Percentiles rank a stretch among this genome's conserved stretches.
Evolutionary conservation across 2,329 filamentous ascomycete genomes (phyloP).

Genomic region (Alternaria incomplexa): DNA sequence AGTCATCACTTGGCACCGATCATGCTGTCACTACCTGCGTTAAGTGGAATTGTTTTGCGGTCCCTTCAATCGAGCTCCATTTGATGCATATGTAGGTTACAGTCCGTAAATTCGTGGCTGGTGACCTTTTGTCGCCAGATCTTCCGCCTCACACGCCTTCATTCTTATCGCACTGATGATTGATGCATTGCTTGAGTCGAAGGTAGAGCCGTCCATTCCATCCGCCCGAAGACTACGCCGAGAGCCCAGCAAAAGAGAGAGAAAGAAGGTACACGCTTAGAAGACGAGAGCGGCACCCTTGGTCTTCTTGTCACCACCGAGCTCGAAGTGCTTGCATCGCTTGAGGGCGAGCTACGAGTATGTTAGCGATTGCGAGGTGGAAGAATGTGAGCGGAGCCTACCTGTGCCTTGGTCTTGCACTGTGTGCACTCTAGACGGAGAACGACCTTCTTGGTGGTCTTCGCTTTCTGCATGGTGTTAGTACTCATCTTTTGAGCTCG

Average conservation of each 20-base stretch:
- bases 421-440: conserved; percentile 95
- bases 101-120: conserved; percentile 45
- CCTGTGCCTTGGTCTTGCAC: conserved; percentile 70
- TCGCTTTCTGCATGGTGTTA: conserved; percentile 76
- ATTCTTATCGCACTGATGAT: conserved; percentile 26
- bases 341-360: conserved; percentile 92
- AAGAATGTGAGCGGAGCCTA: conserved; percentile 11
- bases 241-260: conserved; percentile 50
- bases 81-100: conserved; percentile 51
- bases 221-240: conserved; percentile 48
- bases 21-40: neutral
- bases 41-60: conserved; percentile 14
- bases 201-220: conserved; percentile 44
- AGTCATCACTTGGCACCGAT: neutral
- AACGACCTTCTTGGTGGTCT: conserved; percentile 99
- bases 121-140: conserved; percentile 42
- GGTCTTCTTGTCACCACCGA: conserved; percentile 99
- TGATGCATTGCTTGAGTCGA: conserved; percentile 42
- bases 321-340: conserved; percentile 99
- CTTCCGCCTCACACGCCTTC: conserved; percentile 35
- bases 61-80: conserved; percentile 48
- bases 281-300: conserved; percentile 99
- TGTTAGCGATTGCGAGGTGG: conserved; percentile 20
- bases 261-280: conserved; percentile 69
- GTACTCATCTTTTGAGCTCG: neutral